These are phyloP conservation scores for Mollisia scopiformis DNA, from an alignment of 2,329 filamentous ascomycete species.

Conservation along the genomic window DNA sequence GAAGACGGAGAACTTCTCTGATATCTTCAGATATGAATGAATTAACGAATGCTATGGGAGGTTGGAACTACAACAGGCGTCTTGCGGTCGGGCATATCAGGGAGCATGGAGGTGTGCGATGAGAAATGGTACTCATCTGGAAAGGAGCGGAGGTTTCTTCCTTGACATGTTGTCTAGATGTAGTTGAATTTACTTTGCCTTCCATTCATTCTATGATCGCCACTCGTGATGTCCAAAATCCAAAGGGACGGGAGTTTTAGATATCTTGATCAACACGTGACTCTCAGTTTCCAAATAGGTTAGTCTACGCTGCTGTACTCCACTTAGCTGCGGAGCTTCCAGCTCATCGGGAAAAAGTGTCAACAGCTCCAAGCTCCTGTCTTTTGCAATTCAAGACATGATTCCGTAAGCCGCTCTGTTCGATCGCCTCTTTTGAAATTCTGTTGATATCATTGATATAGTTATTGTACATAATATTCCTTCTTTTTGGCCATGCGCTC, in stretches of 20 bases:
- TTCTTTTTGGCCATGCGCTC: conserved; percentile 51
- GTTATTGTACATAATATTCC: conserved; percentile 21
- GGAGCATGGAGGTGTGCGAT: neutral
- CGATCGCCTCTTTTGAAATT: neutral
- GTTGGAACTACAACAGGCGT: neutral
- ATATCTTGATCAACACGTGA: neutral
- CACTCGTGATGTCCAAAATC: too few species aligned
- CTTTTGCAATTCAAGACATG: conserved; percentile 24
- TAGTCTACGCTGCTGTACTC: neutral
- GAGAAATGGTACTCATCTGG: neutral
- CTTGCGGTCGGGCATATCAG: neutral
- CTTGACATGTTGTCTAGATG: too few species aligned
- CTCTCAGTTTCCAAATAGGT: neutral
- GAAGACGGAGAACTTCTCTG: conserved; percentile 36
- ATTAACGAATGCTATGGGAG: neutral
- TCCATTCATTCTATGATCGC: too few species aligned
- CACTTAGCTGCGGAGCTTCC: conserved; percentile 1
- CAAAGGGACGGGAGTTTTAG: too few species aligned
- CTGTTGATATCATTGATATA: neutral
- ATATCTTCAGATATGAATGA: conserved; percentile 9
- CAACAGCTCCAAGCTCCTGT: conserved; percentile 12
- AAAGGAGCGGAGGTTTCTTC: neutral
- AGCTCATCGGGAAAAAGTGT: conserved; percentile 17
- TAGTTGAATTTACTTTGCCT: too few species aligned
- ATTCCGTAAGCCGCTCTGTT: conserved; percentile 15